Evolutionary conservation across 2,329 filamentous ascomycete species (phyloP), one percentile per base, ranked within the genome.

Genomic region (Lecanicillium sp.): DNA sequence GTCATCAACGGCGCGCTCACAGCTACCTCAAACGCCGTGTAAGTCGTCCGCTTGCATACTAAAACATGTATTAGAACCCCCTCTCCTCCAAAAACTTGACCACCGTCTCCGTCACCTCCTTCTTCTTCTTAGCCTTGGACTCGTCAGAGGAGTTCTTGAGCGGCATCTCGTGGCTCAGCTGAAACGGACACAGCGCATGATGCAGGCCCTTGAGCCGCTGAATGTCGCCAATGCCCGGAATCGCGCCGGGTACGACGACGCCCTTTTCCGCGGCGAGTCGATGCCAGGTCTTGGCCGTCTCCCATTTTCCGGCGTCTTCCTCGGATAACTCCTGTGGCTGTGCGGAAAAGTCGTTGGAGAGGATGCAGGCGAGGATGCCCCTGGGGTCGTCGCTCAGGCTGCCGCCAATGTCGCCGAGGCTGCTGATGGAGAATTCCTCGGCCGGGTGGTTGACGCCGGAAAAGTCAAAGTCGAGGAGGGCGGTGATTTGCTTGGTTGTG

Each of bases 381-480:
- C 33, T 20, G 3, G 39, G 30, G 14, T 36, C 10, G 13, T 35
- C 34, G 10, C 14, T 22, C 11, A 41, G 11, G 6, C 40, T 30
- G 17, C 40, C 31, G 5, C 35, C 40, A 4, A 42, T 13, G 15
- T 42, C 36, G 12, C 17, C 28, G 13, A 42, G 36, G n/a, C 40
- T 37, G 2, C 41, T 39, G 20, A 55, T 41, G 17, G 35, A 36
- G 37, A 52, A 55, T 32, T 56, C 54, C 2, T 57, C 44, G 13
- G 34, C 36, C 1, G 52, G 55, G 17, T 57, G 49, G 0, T 43
- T 43, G 13, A 56, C 17, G 4, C 33, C 36, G 0, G 54, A 40
- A 18, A 38, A 57, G 36, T 57, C 55, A 19, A 56, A 57, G 33
- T 58, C 53, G 8, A 57, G 42, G 4, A 57, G n/a, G 2, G 44